Conservation (phyloP, 495 filamentous ascomycete species). For the Neurospora sp. region DNA sequence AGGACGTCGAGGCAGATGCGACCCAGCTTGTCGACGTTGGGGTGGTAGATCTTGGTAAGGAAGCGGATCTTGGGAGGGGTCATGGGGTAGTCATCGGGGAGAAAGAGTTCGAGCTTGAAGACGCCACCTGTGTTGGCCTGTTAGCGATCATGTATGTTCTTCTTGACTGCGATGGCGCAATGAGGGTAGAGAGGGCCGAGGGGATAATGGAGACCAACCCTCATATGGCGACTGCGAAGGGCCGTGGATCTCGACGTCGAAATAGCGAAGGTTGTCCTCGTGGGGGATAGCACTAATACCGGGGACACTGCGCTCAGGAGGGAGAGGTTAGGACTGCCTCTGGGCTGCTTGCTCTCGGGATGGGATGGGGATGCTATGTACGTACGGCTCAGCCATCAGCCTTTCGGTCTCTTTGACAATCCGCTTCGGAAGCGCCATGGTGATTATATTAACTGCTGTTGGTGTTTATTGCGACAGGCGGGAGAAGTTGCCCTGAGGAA, state of each 20-base stretch:
- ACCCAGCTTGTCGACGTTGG: slow-evolving; percentile 95
- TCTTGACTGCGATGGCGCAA: background rate
- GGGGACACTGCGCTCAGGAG: slow-evolving; percentile 54
- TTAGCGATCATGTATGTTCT: background rate
- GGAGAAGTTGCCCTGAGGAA: background rate
- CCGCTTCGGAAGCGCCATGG: slow-evolving; percentile 79
- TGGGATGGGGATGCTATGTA: slow-evolving; percentile 3
- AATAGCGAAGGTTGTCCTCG: slow-evolving; percentile 96
- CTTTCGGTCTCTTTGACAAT: slow-evolving; percentile 99
- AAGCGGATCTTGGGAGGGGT: slow-evolving; percentile 97
- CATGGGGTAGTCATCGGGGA: slow-evolving; percentile 99
- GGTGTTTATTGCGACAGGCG: background rate
- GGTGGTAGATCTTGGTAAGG: slow-evolving; percentile 97
- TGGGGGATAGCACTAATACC: slow-evolving; percentile 97
- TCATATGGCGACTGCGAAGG: slow-evolving; percentile 90
- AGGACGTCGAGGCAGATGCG: slow-evolving; percentile 95
- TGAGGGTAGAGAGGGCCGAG: background rate
- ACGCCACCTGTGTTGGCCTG: slow-evolving; percentile 56
- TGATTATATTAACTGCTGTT: background rate
- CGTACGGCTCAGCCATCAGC: slow-evolving; percentile 92
- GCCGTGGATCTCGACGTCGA: slow-evolving; percentile 95
- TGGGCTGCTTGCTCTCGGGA: background rate
- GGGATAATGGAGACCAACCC: slow-evolving; percentile 39
- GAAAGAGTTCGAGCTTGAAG: slow-evolving; percentile 95
- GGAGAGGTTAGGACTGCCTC: slow-evolving; percentile 12